Evolutionary conservation across 1,284 basidiomycete genomes (phyloP), one percentile per base, ranked within the genome.

Genomic region (Ustilago crameri): DNA sequence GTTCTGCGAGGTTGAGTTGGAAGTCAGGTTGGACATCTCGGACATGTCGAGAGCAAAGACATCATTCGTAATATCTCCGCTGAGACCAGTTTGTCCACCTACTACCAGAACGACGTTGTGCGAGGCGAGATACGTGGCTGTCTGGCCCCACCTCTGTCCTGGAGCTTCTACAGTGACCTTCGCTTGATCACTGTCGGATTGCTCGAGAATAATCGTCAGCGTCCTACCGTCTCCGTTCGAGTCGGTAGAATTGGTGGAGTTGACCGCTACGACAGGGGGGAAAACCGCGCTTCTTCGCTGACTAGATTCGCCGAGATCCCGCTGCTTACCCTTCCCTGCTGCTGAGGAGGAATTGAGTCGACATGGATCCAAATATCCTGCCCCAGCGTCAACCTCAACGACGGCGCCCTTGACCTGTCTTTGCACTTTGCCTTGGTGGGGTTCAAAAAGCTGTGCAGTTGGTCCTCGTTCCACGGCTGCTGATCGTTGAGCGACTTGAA

Each of bases 1-100:
- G 10, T 40, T 27, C 20, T 52, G 54, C 10, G 54, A n/a, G 14
- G 53, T 50, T 4, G 51, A n/a, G 47, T 49, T 69, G 45, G 69
- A 68, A 35, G 20, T 50, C 52, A 59, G 2, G 30, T 44, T 20
- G 7, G 50, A 74, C 38, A 56, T 54, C 14, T 52, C 57, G 32
- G 41, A 47, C 38, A 82, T 53, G 49, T 78, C 64, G 59, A 81
- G 75, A 1, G 62, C 43, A 22, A 76, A 73, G 42, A 79, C 76
- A 23, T 78, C 60, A 48, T 74, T 64, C 4, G 79, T 79, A 18
- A 78, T 61, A n/a, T 41, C 64, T 1, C 60, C 56, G 18, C 49
- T 23, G 27, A 55, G 30, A 32, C 57, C 66, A 40, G 82, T 68
- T 40, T 83, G 81, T 2, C 80, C 81, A 15, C 80, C 80, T 9